Conservation (phyloP, 2,329 filamentous ascomycete species). For the Didymella exigua region DNA sequence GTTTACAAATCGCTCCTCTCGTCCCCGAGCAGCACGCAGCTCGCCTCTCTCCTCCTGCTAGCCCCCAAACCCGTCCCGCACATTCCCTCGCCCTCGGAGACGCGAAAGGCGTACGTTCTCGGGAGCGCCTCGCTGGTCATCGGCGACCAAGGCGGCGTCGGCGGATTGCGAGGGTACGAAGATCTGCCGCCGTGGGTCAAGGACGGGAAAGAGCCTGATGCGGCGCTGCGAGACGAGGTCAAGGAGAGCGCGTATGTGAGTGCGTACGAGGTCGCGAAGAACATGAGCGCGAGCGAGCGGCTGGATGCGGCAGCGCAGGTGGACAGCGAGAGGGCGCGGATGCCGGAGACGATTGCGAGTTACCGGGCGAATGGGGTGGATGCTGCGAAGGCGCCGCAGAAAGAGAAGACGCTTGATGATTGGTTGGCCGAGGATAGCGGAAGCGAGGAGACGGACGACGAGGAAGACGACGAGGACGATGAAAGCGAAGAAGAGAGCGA, state of each 20-base stretch:
- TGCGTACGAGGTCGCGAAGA: conserved; percentile 42
- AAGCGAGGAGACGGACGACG: conserved; percentile 59
- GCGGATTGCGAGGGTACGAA: conserved; percentile 75
- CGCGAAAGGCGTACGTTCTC: conserved; percentile 75
- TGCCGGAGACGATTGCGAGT: conserved; percentile 42
- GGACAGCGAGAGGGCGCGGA: conserved; percentile 39
- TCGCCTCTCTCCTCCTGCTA: conserved; percentile 87
- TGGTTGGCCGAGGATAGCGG: conserved; percentile 73
- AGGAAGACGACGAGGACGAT: conserved; percentile 59
- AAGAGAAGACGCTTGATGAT: conserved; percentile 85
- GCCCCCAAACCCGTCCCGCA: conserved; percentile 95
- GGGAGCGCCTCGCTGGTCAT: conserved; percentile 87
- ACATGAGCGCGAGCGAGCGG: conserved; percentile 65
- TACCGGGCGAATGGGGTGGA: conserved; percentile 51
- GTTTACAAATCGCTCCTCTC: conserved; percentile 85
- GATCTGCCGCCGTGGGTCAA: conserved; percentile 86
- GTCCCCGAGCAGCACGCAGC: conserved; percentile 74
- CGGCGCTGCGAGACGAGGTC: conserved; percentile 67
- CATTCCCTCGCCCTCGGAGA: conserved; percentile 85
- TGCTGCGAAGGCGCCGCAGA: conserved; percentile 38
- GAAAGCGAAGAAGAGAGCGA: conserved; percentile 62
- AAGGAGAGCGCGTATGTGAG: conserved; percentile 38
- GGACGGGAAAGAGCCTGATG: conserved; percentile 78
- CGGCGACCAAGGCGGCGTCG: conserved; percentile 73
- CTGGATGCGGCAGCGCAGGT: conserved; percentile 63